A percentile compares a stretch with the other conserved stretches of the same genome.
These are phyloP conservation scores for Hibiscus mutabilis DNA, from an alignment of 345 rosid species.

Conservation along the genomic window DNA sequence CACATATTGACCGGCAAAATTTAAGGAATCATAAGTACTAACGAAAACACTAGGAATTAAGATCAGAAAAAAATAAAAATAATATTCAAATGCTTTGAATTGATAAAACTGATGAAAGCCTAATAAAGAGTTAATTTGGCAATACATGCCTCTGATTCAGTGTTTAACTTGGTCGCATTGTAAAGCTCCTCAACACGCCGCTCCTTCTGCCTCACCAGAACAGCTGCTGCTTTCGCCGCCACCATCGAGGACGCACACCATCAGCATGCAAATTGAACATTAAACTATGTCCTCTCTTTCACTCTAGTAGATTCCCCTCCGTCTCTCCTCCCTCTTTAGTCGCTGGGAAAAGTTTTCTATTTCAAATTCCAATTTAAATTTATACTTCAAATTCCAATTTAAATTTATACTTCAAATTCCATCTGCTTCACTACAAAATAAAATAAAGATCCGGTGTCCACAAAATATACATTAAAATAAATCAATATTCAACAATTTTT, in stretches of 20 bases:
- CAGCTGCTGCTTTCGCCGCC: constrained; percentile 16
- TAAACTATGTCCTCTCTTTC: not conserved
- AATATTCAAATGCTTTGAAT: not conserved
- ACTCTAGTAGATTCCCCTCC: not conserved
- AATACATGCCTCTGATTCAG: constrained; percentile 42
- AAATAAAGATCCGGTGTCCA: constrained; percentile 18
- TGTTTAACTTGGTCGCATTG: constrained; percentile 34
- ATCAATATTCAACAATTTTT: not conserved
- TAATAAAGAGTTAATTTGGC: constrained; percentile 14
- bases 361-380: not conserved
- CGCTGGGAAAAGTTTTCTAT: not conserved
- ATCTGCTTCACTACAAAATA: not conserved
- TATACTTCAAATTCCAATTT: constrained; percentile 1
- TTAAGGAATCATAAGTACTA: too few relatives aligned
- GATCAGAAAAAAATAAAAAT: not conserved
- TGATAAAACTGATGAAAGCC: constrained; percentile 20
- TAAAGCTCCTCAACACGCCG: constrained; percentile 27
- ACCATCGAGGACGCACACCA: constrained; percentile 17
- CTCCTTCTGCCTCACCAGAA: constrained; percentile 25
- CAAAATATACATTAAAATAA: constrained; percentile 4
- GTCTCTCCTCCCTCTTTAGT: not conserved
- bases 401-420: too few relatives aligned
- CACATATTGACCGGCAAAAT: too few relatives aligned
- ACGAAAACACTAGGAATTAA: not conserved
- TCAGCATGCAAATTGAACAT: constrained; percentile 23